Conservation (phyloP, 257 asterid species). For the Plectranthus barbatus region DNA sequence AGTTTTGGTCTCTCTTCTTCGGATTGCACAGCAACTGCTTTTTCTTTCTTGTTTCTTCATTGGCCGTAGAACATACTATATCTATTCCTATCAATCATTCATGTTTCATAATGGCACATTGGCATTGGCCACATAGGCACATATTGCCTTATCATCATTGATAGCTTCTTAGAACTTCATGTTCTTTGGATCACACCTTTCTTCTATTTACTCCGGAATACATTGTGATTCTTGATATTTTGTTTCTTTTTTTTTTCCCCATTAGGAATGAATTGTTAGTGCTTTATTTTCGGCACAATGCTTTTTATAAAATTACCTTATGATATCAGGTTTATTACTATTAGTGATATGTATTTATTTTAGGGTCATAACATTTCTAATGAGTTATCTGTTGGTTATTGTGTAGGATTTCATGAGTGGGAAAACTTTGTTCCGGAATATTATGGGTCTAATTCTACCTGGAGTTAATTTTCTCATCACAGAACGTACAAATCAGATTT, state of each 20-base stretch:
- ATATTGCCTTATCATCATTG: not conserved
- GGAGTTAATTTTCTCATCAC: conserved; percentile 67
- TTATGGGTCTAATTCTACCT: conserved; percentile 67
- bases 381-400: conserved; percentile 7
- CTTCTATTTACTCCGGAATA: not conserved
- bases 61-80: no score
- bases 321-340: not conserved
- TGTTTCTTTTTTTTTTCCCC: not conserved
- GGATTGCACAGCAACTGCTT: no score
- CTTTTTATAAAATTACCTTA: not conserved
- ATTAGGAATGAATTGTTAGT: not conserved
- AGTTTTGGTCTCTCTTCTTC: no score
- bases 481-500: conserved; percentile 64
- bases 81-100: not conserved
- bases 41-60: no score
- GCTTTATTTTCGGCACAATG: not conserved
- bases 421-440: conserved; percentile 71
- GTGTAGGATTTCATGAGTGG: conserved; percentile 97
- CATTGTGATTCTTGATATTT: not conserved
- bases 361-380: not conserved
- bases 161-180: conserved; percentile 2
- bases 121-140: not conserved
- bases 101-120: not conserved
- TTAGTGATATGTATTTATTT: not conserved
- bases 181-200: not conserved